Percentiles rank a stretch among this genome's conserved stretches.
phyloP scores from a whole-genome alignment of 169 alveolate genomes.

The Amoebophrya sp. region DNA sequence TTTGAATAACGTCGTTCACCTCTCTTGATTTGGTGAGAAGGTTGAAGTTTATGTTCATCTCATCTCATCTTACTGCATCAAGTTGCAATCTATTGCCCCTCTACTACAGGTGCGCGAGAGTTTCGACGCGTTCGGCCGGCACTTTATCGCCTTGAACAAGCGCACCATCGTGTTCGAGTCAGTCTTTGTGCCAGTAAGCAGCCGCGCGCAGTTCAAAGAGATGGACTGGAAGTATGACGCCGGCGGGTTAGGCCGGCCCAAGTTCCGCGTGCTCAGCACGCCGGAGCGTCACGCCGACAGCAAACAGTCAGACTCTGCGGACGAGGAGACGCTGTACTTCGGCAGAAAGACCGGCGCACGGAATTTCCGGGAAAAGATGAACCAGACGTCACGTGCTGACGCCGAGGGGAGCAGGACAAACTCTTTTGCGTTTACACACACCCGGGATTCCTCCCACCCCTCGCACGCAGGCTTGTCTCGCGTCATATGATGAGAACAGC shows the following conservation, averaged over 20 bases:
- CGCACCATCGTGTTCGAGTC: background rate
- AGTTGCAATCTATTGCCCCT: no score
- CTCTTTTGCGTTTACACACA: background rate
- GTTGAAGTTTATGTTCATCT: no score
- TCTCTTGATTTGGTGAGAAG: no score
- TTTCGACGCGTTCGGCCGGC: background rate
- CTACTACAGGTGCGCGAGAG: background rate
- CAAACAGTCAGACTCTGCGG: background rate
- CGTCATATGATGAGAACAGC: no score
- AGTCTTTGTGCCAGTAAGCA: background rate
- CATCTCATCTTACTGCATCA: no score
- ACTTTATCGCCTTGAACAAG: slow-evolving; percentile 7
- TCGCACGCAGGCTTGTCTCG: background rate
- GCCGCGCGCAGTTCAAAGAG: background rate
- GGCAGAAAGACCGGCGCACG: background rate
- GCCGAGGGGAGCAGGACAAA: background rate
- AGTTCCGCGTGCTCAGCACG: background rate
- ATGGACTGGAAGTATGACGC: background rate
- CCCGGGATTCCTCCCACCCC: background rate
- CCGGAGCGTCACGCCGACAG: background rate
- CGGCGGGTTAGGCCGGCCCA: background rate
- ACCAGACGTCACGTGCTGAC: background rate
- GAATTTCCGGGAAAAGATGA: background rate
- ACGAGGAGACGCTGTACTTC: background rate
- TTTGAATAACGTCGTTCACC: no score